Evolutionary conservation across 257 asterid species (phyloP).

Genomic region (Ocimum tenuiflorum): DNA sequence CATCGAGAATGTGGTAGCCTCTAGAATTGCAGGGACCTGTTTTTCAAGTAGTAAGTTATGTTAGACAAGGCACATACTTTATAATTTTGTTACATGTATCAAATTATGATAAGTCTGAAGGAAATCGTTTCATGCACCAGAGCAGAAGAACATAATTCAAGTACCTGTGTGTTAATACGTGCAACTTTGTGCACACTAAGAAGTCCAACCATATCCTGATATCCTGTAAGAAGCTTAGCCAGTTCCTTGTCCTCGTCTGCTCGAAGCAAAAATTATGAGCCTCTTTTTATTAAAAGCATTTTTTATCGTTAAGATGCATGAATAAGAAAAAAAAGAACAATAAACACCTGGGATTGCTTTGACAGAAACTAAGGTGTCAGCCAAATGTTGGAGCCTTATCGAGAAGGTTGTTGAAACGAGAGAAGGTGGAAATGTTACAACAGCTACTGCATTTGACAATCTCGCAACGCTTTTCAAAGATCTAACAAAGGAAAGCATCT

Average conservation of each 20-base stretch:
- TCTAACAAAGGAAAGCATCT: conserved; percentile 71
- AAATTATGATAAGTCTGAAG: not conserved
- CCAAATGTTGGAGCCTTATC: conserved; percentile 91
- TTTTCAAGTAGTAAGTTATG: not conserved
- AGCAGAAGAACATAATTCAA: not conserved
- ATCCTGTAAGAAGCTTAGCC: conserved; percentile 91
- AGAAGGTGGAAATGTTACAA: conserved; percentile 75
- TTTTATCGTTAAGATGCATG: not conserved
- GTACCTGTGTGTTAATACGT: conserved; percentile 80
- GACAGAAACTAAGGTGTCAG: conserved; percentile 80
- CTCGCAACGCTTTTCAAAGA: conserved; percentile 61
- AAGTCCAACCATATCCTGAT: conserved; percentile 94
- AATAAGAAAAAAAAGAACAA: conserved; percentile 7
- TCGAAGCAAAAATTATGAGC: conserved; percentile 18
- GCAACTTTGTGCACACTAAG: conserved; percentile 89
- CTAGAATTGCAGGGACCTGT: conserved; percentile 79
- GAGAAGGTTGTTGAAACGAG: conserved; percentile 61
- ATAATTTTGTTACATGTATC: not conserved
- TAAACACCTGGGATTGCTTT: conserved; percentile 77
- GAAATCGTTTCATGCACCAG: not conserved
- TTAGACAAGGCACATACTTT: no score
- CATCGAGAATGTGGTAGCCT: conserved; percentile 77
- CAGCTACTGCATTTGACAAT: conserved; percentile 79
- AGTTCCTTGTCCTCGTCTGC: conserved; percentile 94
- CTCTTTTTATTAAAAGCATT: not conserved